Conservation (phyloP, 345 rosid species). For the Euclidium syriacum region DNA sequence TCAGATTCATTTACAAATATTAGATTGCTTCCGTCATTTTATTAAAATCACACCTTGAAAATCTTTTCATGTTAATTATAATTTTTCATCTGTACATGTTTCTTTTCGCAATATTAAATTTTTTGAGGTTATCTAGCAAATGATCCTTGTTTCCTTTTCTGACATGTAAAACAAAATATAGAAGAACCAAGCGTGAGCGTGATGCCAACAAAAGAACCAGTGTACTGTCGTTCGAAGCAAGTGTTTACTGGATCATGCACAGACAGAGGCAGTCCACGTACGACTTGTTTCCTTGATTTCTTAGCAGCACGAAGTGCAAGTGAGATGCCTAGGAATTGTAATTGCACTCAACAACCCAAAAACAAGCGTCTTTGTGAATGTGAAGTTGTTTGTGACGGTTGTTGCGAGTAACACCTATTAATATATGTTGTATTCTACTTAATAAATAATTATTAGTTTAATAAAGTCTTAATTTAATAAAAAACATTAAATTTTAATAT, state of each 20-base stretch:
- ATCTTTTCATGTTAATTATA: too few relatives aligned
- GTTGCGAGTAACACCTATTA: constrained; percentile 1
- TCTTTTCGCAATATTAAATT: too few relatives aligned
- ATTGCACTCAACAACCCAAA: constrained; percentile 13
- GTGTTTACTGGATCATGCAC: constrained; percentile 23
- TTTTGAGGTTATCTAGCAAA: too few relatives aligned
- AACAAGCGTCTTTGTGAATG: constrained; percentile 15
- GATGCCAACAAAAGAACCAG: not conserved
- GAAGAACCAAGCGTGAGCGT: not conserved
- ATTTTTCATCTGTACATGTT: too few relatives aligned
- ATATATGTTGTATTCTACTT: not conserved
- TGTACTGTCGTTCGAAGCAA: constrained; percentile 5
- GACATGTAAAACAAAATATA: not conserved
- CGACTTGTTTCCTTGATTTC: constrained; percentile 14
- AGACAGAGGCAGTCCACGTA: constrained; percentile 10
- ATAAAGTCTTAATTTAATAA: too few relatives aligned
- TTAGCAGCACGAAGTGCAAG: constrained; percentile 6
- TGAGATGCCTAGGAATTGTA: constrained; percentile 20
- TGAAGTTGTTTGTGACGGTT: not conserved
- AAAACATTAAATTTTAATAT: too few relatives aligned
- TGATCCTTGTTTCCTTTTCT: not conserved
- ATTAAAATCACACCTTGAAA: too few relatives aligned
- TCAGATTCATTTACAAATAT: too few relatives aligned
- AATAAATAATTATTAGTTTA: too few relatives aligned
- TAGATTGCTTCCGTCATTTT: too few relatives aligned